These are phyloP conservation scores for Craspedostauros australis DNA, from an alignment of 108 stramenopile genomes.

Conservation along the genomic window DNA sequence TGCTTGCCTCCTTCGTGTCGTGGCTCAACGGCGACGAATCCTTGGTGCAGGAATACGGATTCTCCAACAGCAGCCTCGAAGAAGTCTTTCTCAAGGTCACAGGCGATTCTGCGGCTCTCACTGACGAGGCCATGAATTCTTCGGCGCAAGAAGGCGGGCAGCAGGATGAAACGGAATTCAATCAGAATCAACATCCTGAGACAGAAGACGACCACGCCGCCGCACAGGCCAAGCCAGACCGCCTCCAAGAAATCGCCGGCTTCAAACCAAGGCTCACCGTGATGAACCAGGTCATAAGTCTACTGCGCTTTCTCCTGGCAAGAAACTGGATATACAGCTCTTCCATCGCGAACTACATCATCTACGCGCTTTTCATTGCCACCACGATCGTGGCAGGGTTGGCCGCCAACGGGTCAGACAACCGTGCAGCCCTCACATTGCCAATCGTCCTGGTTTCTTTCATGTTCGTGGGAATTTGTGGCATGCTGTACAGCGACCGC, in stretches of 20 bases:
- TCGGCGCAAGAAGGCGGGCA: too few species aligned
- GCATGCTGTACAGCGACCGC: conserved; percentile 37
- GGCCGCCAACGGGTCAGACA: too few species aligned
- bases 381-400: too few species aligned
- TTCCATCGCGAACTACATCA: conserved; percentile 29
- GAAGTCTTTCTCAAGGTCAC: conserved; percentile 57
- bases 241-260: background rate
- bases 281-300: conserved; percentile 16
- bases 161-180: background rate
- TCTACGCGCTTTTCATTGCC: conserved; percentile 13
- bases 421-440: too few species aligned
- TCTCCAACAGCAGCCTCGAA: conserved; percentile 53
- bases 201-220: background rate
- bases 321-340: conserved; percentile 32
- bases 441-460: too few species aligned
- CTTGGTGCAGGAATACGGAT: conserved; percentile 37
- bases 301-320: conserved; percentile 13
- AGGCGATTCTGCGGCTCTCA: too few species aligned
- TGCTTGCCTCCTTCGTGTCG: conserved; percentile 26
- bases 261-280: conserved; percentile 25
- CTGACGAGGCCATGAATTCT: too few species aligned
- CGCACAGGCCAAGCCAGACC: background rate
- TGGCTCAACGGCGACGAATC: conserved; percentile 39
- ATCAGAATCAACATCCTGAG: conserved; percentile 1
- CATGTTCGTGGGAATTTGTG: too few species aligned